These are phyloP conservation scores for Aureobasidium zeae DNA, from an alignment of 2,329 filamentous ascomycete species.

Conservation along the genomic window DNA sequence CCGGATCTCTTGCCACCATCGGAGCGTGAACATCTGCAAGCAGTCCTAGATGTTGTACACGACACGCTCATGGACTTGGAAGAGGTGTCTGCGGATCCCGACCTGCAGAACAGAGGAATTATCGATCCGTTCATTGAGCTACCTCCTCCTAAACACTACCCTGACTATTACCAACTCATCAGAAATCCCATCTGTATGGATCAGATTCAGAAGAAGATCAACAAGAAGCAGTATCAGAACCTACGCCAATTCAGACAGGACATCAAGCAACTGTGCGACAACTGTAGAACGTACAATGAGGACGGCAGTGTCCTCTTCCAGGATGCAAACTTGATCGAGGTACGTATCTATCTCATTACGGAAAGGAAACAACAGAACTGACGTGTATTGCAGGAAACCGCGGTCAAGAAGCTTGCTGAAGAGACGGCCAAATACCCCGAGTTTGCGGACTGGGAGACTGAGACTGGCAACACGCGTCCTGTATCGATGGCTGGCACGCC, in stretches of 20 bases:
- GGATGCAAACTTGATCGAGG: conserved; percentile 89
- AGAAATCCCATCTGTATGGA: conserved; percentile 92
- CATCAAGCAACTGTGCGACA: conserved; percentile 73
- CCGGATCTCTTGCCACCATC: conserved; percentile 55
- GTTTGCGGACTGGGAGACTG: conserved; percentile 48
- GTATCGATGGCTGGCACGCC: conserved; percentile 55
- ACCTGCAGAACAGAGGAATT: conserved; percentile 61
- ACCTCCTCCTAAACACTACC: conserved; percentile 79
- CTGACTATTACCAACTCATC: conserved; percentile 93
- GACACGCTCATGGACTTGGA: conserved; percentile 77
- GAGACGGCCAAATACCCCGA: conserved; percentile 47
- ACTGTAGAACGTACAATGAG: conserved; percentile 94
- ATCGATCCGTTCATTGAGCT: conserved; percentile 92
- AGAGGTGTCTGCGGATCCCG: conserved; percentile 55
- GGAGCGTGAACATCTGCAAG: conserved; percentile 69
- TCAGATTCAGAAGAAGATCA: conserved; percentile 87
- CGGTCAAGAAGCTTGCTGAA: conserved; percentile 44
- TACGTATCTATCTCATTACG: conserved; percentile 39
- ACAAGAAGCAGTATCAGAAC: conserved; percentile 83
- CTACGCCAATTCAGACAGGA: conserved; percentile 74
- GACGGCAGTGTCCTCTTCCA: conserved; percentile 85
- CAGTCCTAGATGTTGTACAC: conserved; percentile 66
- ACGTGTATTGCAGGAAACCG: conserved; percentile 36
- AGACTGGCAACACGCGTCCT: conserved; percentile 34
- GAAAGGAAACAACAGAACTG: background rate